Percentiles rank a stretch among this genome's conserved stretches.
phyloP scores from a whole-genome alignment of 2,329 filamentous ascomycete species.

The Talaromyces sp. region DNA sequence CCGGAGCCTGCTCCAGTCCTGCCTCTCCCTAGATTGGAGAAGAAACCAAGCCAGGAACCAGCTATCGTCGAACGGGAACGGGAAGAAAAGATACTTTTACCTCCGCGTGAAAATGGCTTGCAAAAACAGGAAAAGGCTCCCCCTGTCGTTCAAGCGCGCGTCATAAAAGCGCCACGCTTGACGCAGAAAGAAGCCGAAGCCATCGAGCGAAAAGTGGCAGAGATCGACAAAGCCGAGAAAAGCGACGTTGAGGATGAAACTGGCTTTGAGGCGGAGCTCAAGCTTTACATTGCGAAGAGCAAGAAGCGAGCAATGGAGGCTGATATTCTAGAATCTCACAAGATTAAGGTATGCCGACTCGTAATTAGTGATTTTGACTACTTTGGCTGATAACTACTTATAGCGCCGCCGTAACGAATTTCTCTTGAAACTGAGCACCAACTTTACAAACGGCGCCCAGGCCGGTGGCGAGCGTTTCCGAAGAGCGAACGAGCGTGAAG shows the following conservation, averaged over 20 bases:
- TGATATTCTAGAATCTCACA: conserved; percentile 59
- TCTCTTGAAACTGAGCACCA: conserved; percentile 54
- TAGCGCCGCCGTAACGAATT: conserved; percentile 59
- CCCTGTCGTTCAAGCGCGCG: conserved; percentile 19
- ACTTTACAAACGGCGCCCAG: conserved; percentile 65
- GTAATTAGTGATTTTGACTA: not conserved
- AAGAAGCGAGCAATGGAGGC: conserved; percentile 69
- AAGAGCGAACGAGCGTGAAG: conserved; percentile 72
- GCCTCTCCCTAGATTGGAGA: conserved; percentile 30
- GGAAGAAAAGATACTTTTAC: conserved; percentile 20
- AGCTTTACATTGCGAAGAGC: conserved; percentile 52
- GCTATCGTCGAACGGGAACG: conserved; percentile 23
- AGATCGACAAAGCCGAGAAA: conserved; percentile 55
- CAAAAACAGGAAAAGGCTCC: conserved; percentile 21
- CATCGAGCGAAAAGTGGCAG: conserved; percentile 63
- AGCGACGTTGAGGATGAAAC: conserved; percentile 54
- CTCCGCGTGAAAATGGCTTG: conserved; percentile 25
- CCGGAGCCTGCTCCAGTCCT: conserved; percentile 27
- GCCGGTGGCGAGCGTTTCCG: conserved; percentile 74
- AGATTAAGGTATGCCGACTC: conserved; percentile 59
- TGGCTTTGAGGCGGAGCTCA: conserved; percentile 51
- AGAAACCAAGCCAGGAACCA: conserved; percentile 28
- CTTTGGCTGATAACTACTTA: conserved; percentile 17
- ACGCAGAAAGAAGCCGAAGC: conserved; percentile 64
- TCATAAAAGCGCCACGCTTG: conserved; percentile 55